Evolutionary conservation across 192 early-diverging fungal genomes (phyloP), one percentile per base, ranked within the genome.

Genomic region (Dissophora globulifera): DNA sequence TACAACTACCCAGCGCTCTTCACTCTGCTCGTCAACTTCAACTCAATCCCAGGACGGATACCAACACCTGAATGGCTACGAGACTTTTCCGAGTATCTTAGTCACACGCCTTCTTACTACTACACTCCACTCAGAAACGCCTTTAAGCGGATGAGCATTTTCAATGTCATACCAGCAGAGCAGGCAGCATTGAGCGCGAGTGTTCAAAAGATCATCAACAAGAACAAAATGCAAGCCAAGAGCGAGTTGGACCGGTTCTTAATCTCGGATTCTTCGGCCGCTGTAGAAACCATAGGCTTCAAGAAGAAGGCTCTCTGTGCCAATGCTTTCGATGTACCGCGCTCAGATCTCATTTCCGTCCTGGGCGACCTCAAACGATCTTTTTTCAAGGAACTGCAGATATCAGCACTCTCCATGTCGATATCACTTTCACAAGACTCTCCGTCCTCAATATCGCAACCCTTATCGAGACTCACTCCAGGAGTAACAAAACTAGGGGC

Each of bases 1-100:
- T 95, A 95, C 74, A 93, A 93, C 64, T 95, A 87, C 62, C 86
- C 88, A 1, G 83, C 80, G 32, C 79, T 93, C n/a, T 95, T 93
- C 74, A 85, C 81, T 29, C 66, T 92, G 20, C 69, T 93, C 27
- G 55, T 61, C 3, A 64, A 84, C 50, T 33, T 78, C 13, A 62
- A 68, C 19, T 66, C 62, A 13, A 72, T 84, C 10, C 78, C 86
- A 15, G 64, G 63, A 10, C 69, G 85, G 23, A 79, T 70, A 0
- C 84, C 81, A 48, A 69, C 79, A n/a, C 52, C 82, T 3, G 75
- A 59, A 27, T 89, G 84, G 84, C 64, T 69, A 2, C 78, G 81
- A n/a, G 87, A 89, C 38, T 86, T 90, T 62, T 74, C 81, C 17
- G 82, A 85, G 58, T 89, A 89, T 43, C 56, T 91, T 51, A 87